Base-by-base conservation (phyloP, 805 yeast species). In the Phaffomyces thermotolerans region DNA sequence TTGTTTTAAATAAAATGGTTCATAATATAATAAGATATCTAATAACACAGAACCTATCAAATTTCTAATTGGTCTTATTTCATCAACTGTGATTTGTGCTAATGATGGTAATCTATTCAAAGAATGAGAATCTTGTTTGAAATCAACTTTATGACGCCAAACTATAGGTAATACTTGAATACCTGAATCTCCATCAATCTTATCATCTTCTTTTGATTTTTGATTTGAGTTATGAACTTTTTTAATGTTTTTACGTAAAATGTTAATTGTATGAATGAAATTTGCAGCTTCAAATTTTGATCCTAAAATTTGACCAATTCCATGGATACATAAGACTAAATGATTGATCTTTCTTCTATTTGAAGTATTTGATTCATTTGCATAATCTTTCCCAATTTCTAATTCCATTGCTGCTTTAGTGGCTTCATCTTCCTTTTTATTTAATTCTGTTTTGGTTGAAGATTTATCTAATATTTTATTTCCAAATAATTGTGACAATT, bases 241-340 rank as follows among this genome's bases (percentile, higher is more conserved):
- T 51, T 78, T 79, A 68, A 84, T 67, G 38, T 79, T 73, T 33
- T 72, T 70, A 46, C 62, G 52, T 49, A 90, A 61, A 29, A 74
- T 70, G 53, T 84, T 85, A 30, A 88, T 76, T 32, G 89, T 89
- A 58, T 89, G 95, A 8, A 88, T 80, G 66, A 91, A 93, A 62
- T 87, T 87, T 23, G 91, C 82, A 41, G 83, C 79, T 52, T 89
- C 90, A 56, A 83, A 79, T 54, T 77, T 77, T 37, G 79, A 70
- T 2, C 96, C 95, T 41, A 93, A 66, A 15, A 81, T 76, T 63
- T 91, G 99, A 2, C 98, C 99, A 47, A 91, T 86, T 0, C 99
- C 99, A 65, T 91, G 99, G 25, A 91, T 76, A 57, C 96, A 88
- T n/a, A 91, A 67, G 2, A 90, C 77, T 49, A 91, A 65, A 56